Percentiles rank a stretch among this genome's conserved stretches.
These are phyloP conservation scores for Cladosporium sp. DNA, from an alignment of 2,329 filamentous ascomycete species.

Conservation along the genomic window DNA sequence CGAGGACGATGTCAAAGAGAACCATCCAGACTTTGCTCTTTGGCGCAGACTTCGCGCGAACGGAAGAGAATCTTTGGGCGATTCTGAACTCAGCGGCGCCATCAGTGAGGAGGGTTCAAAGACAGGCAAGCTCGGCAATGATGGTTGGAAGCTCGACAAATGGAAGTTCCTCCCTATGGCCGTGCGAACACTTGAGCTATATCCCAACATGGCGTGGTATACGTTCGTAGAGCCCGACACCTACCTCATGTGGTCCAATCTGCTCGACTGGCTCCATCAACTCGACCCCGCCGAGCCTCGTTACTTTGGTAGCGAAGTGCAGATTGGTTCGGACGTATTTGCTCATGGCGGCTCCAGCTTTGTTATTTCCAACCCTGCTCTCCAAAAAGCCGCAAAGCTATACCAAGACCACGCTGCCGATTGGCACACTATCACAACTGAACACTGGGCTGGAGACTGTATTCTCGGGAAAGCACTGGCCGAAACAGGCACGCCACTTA, in stretches of 20 bases:
- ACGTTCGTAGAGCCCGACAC: conserved; percentile 62
- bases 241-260: conserved; percentile 55
- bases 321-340: conserved; percentile 53
- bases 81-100: conserved; percentile 30
- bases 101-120: conserved; percentile 23
- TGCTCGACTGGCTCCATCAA: conserved; percentile 54
- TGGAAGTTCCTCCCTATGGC: conserved; percentile 43
- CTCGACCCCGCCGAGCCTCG: conserved; percentile 50
- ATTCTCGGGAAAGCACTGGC: conserved; percentile 25
- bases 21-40: conserved; percentile 38
- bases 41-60: conserved; percentile 38
- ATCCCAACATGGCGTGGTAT: conserved; percentile 57
- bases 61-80: conserved; percentile 34
- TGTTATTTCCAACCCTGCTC: conserved; percentile 52
- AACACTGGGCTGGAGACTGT: conserved; percentile 28
- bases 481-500: conserved; percentile 22
- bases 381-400: conserved; percentile 46
- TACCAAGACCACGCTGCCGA: conserved; percentile 43
- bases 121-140: conserved; percentile 13
- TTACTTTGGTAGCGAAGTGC: conserved; percentile 57
- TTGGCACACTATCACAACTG: conserved; percentile 33
- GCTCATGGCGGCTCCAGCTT: conserved; percentile 57
- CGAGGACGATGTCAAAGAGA: conserved; percentile 31
- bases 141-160: conserved; percentile 38
- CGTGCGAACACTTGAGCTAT: conserved; percentile 37